A percentile compares a stretch with the other conserved stretches of the same genome.
Conservation (phyloP, 192 early-diverging fungal species). For the Entomortierella parvispora region DNA sequence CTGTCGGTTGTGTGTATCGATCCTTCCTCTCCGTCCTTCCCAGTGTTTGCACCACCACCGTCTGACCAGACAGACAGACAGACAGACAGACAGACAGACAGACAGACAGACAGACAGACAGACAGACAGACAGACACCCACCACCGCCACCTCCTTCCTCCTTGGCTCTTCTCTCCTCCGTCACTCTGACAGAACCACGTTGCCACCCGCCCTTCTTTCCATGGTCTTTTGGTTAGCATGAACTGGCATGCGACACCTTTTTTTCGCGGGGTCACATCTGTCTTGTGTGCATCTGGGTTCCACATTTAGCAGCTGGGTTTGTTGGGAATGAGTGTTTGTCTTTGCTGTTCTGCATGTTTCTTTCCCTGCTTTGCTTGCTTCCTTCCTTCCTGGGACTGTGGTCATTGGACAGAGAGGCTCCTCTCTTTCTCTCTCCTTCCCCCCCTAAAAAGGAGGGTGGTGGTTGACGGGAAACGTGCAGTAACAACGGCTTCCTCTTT, state of each 20-base stretch:
- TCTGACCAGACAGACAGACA: too few species aligned
- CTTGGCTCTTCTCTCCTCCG: background rate
- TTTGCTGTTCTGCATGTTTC: background rate
- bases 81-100: too few species aligned
- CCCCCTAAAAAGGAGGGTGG: background rate
- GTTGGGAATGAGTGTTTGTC: constrained; percentile 17
- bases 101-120: too few species aligned
- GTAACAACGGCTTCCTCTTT: background rate
- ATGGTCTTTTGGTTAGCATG: constrained; percentile 6
- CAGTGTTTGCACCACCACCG: too few species aligned
- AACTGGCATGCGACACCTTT: constrained; percentile 4
- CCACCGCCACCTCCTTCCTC: background rate
- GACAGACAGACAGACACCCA: too few species aligned
- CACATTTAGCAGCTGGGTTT: constrained; percentile 11
- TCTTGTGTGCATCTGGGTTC: background rate
- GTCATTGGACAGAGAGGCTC: too few species aligned
- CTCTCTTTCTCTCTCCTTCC: background rate
- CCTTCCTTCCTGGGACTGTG: constrained; percentile 7
- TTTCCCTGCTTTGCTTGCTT: background rate
- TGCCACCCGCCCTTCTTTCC: background rate
- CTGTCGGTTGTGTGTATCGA: too few species aligned
- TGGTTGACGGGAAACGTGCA: background rate
- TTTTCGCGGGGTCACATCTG: constrained; percentile 28
- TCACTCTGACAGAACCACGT: background rate
- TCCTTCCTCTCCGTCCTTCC: too few species aligned